A percentile compares a stretch with the other conserved stretches of the same genome.
These are phyloP conservation scores for Phoma herbarum DNA, from an alignment of 2,329 filamentous ascomycete species.

Conservation along the genomic window DNA sequence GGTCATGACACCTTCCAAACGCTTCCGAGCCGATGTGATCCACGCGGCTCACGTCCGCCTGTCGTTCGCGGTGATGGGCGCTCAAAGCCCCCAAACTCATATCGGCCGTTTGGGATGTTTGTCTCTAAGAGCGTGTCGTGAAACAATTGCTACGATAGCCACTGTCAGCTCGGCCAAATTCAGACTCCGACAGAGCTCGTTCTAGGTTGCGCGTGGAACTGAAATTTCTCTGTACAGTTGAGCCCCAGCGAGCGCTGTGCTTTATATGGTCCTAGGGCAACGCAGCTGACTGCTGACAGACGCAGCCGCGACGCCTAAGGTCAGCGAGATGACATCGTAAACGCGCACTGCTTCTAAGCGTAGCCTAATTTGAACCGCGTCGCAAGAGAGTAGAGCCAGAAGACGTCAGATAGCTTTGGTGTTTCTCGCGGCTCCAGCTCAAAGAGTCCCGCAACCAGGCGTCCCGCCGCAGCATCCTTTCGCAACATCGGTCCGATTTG, in stretches of 20 bases:
- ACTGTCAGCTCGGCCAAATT: constrained; percentile 8
- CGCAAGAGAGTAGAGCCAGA: not conserved
- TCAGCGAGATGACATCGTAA: constrained; percentile 2
- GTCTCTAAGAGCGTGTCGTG: constrained; percentile 3
- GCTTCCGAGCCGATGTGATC: not conserved
- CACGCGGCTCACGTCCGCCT: not conserved
- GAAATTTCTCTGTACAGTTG: not conserved
- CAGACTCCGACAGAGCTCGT: not conserved
- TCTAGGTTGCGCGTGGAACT: not conserved
- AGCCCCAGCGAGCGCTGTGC: not conserved
- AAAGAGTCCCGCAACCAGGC: constrained; percentile 5
- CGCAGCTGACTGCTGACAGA: not conserved
- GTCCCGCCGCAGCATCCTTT: constrained; percentile 19
- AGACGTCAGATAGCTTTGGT: not conserved
- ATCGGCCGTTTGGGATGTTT: not conserved
- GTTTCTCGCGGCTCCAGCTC: not conserved
- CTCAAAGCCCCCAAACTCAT: not conserved
- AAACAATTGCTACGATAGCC: constrained; percentile 8
- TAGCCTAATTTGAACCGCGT: not conserved
- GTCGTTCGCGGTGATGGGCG: not conserved
- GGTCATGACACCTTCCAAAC: not conserved
- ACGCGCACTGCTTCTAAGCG: not conserved
- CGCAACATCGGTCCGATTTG: constrained; percentile 1
- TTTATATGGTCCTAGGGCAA: not conserved
- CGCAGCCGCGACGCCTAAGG: not conserved